Evolutionary conservation across 1,139 yeast genomes (phyloP), one percentile per base, ranked within the genome.

Genomic region (Hansenula anomala): DNA sequence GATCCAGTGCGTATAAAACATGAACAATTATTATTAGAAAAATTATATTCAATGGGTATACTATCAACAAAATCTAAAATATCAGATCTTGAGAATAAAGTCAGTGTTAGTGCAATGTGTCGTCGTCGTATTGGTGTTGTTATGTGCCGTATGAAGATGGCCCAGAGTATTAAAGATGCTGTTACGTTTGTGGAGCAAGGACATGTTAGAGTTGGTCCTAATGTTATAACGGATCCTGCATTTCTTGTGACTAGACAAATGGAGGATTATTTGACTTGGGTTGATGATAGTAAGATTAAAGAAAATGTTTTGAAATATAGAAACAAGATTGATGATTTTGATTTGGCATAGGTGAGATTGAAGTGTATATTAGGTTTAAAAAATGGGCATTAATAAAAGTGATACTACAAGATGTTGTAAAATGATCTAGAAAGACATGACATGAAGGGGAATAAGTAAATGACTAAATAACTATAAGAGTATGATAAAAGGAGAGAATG

Each of bases 241-340:
- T 92, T 83, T 60, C 69, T 94, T 52, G 95, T 94, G 3, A 90
- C 97, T 10, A 73, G 94, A 58, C 88, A 81, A 52, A 74, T 92
- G 82, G 98, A 94, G 60, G 99, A 94, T 63, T 92, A 88, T 61
- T 75, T 94, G 54, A 94, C 98, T 2, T 94, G 99, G 99, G 95
- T 87, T 16, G 97, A 94, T 56, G 74, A 80, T 35, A 84, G 95
- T 48, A 94, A 92, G 80, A 90, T 94, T 63, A 90, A 86, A 73
- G 75, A 85, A 56, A 89, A 88, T 51, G 78, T 90, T 44, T 80
- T 90, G 65, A 85, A 85, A 65, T 94, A 86, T 67, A 83, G 87
- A 66, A 90, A 92, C 64, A 78, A 80, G 66, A 76, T 83, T 56
- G 94, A 84, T 63, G 94, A 84, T 63, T 84, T 75, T 59, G 87